Conservation (phyloP, 345 rosid species). For the Salix dunnii region DNA sequence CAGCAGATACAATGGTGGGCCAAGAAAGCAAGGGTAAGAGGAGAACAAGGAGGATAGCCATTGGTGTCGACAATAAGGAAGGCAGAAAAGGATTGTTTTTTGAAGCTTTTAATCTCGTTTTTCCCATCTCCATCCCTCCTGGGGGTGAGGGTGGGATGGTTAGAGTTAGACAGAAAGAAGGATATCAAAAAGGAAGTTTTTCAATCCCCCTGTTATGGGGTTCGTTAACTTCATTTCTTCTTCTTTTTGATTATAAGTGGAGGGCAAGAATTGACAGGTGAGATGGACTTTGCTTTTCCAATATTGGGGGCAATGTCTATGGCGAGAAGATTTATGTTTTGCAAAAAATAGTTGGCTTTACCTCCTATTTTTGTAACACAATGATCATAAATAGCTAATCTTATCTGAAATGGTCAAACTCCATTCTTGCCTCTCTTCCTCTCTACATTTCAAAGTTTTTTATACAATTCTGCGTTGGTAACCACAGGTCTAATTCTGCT, state of each 20-base stretch:
- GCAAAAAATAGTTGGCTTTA: neutral
- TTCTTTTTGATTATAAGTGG: slow-evolving; percentile 9
- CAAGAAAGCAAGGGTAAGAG: slow-evolving; percentile 11
- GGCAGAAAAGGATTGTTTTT: slow-evolving; percentile 27
- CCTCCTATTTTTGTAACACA: neutral
- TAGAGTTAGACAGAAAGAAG: slow-evolving; percentile 2
- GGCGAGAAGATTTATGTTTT: neutral
- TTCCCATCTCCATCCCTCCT: slow-evolving; percentile 61
- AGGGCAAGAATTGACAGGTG: slow-evolving; percentile 17
- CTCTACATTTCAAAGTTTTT: neutral
- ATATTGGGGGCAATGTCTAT: slow-evolving; percentile 3
- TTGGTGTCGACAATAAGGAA: slow-evolving; percentile 22
- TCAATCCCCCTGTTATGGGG: slow-evolving; percentile 10
- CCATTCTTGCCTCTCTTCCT: neutral
- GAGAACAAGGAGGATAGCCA: slow-evolving; percentile 52
- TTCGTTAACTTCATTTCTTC: neutral
- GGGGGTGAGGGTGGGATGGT: slow-evolving; percentile 25
- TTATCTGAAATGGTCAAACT: slow-evolving; percentile 21
- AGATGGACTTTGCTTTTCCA: slow-evolving; percentile 2
- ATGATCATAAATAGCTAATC: neutral
- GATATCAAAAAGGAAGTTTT: neutral
- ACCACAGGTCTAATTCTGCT: neutral
- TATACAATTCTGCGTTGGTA: neutral
- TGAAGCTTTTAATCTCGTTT: neutral
- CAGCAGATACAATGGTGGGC: neutral